phyloP scores from a whole-genome alignment of 345 rosid genomes.

The Hibiscus trionum region DNA sequence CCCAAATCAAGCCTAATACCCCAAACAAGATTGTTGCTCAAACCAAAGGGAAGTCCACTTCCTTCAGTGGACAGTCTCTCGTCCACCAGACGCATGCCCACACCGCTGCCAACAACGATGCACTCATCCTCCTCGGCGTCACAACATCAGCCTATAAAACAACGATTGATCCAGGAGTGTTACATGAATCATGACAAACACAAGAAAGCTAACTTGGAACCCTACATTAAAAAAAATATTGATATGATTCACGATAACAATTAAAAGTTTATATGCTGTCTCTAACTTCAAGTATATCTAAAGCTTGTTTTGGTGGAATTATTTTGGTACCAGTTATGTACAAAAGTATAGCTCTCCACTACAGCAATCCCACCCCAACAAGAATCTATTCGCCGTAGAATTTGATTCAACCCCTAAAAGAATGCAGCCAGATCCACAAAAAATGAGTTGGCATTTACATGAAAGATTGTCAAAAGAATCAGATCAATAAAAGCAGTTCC shows the following conservation, averaged over 20 bases:
- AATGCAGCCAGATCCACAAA: slow-evolving; percentile 16
- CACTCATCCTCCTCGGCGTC: slow-evolving; percentile 45
- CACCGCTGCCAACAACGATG: slow-evolving; percentile 45
- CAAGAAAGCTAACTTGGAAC: background rate
- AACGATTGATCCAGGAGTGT: background rate
- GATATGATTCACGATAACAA: background rate
- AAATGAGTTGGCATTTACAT: slow-evolving; percentile 33
- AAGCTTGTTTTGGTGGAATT: background rate
- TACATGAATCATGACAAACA: background rate
- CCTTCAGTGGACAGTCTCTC: slow-evolving; percentile 88
- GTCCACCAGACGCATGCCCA: slow-evolving; percentile 75
- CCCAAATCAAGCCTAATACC: slow-evolving; percentile 76
- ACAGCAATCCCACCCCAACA: background rate
- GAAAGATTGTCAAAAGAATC: slow-evolving; percentile 25
- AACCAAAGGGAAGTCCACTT: slow-evolving; percentile 88
- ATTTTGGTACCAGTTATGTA: slow-evolving; percentile 17
- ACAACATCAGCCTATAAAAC: slow-evolving; percentile 22
- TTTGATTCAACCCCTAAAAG: slow-evolving; percentile 21
- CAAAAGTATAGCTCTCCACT: slow-evolving; percentile 17
- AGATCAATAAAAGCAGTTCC: slow-evolving; percentile 17
- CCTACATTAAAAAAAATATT: background rate
- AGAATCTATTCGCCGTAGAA: slow-evolving; percentile 19
- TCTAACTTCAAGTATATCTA: background rate
- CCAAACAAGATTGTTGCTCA: slow-evolving; percentile 94
- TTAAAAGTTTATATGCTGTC: background rate